phyloP scores from a whole-genome alignment of 148 eudicot species.

The Rhododendron kiyosumense region DNA sequence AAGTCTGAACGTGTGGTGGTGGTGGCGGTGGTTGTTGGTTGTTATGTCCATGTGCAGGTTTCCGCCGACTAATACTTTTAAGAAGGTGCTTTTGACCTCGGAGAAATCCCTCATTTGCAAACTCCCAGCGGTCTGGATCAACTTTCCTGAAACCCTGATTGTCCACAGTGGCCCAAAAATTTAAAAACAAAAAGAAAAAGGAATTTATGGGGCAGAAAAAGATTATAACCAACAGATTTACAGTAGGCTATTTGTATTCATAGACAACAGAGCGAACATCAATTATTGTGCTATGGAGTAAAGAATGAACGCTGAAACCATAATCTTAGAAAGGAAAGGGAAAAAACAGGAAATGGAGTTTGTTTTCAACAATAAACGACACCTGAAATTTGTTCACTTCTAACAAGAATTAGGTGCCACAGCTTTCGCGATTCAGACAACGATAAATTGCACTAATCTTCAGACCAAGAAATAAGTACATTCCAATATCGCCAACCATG shows the following conservation, averaged over 20 bases:
- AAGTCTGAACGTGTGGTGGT: constrained; percentile 34
- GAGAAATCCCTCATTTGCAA: constrained; percentile 73
- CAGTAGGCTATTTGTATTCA: background rate
- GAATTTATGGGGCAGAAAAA: background rate
- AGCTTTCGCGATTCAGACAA: background rate
- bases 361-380: background rate
- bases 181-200: background rate
- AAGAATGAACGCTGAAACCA: background rate
- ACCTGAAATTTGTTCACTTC: background rate
- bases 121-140: constrained; percentile 87
- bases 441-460: background rate
- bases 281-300: background rate
- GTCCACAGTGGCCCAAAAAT: constrained; percentile 7
- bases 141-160: constrained; percentile 75
- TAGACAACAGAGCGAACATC: background rate
- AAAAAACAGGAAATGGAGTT: background rate
- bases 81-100: constrained; percentile 73
- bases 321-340: background rate
- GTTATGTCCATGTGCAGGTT: constrained; percentile 41
- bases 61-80: constrained; percentile 45
- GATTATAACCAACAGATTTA: constrained; percentile 15
- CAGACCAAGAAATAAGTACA: background rate
- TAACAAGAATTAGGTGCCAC: background rate
- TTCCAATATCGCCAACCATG: background rate
- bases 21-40: constrained; percentile 39